Conservation (phyloP, 2,329 filamentous ascomycete species). For the Cladosporium sp. region DNA sequence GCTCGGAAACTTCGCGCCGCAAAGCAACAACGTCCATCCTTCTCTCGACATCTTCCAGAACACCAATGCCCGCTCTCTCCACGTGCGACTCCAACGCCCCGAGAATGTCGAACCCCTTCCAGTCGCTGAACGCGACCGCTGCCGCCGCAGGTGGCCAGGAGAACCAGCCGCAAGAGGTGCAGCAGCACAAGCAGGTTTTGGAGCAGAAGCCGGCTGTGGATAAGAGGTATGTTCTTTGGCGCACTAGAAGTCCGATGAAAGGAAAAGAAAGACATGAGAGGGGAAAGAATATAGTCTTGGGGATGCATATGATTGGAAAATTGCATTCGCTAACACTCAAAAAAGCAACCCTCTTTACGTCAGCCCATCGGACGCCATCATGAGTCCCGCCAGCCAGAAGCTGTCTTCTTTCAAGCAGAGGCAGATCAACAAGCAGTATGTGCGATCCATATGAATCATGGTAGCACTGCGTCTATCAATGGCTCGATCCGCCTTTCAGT, state of each 20-base stretch:
- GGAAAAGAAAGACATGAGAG: neutral
- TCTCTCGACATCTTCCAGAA: neutral
- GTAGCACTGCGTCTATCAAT: too few species aligned
- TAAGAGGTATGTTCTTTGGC: constrained; percentile 6
- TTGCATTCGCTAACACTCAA: neutral
- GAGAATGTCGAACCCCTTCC: constrained; percentile 15
- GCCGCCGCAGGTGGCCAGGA: constrained; percentile 15
- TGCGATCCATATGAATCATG: neutral
- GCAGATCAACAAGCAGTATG: constrained; percentile 62
- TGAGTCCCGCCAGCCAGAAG: constrained; percentile 81
- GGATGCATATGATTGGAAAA: neutral
- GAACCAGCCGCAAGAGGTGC: constrained; percentile 19
- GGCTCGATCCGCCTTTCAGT: too few species aligned
- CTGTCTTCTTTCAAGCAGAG: constrained; percentile 75
- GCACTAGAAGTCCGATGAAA: neutral
- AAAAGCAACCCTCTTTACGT: constrained; percentile 49
- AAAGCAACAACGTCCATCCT: too few species aligned
- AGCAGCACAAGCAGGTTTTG: constrained; percentile 8
- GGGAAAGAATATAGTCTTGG: neutral
- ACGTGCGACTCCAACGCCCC: constrained; percentile 24
- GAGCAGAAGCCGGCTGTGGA: constrained; percentile 10
- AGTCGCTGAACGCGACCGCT: constrained; percentile 10
- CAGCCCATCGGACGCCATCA: constrained; percentile 82
- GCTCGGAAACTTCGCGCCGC: too few species aligned
- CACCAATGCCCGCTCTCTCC: constrained; percentile 21